Conservation (phyloP, 1,139 yeast genomes). For the Fermentozyma sake region DNA sequence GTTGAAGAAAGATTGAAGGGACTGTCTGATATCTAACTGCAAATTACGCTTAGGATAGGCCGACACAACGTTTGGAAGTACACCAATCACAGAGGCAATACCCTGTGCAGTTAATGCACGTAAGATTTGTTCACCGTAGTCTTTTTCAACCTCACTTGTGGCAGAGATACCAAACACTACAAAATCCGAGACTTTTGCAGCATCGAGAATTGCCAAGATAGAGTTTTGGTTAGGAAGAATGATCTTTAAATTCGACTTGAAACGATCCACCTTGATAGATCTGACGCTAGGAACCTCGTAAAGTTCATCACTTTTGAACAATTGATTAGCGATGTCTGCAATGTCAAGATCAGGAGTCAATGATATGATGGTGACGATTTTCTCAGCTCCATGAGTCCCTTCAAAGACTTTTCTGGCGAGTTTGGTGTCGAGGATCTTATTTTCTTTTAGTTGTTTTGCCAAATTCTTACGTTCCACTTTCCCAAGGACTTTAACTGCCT, state of each 20-base stretch:
- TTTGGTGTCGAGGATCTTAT: conserved; percentile 57
- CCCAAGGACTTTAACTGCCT: conserved; percentile 16
- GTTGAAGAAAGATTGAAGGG: conserved; percentile 74
- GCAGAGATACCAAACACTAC: conserved; percentile 87
- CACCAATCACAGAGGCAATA: conserved; percentile 77
- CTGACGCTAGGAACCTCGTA: conserved; percentile 45
- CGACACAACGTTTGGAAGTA: conserved; percentile 66
- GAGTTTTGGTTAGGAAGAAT: conserved; percentile 69
- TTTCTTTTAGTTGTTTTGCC: conserved; percentile 71
- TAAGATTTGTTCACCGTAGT: conserved; percentile 81
- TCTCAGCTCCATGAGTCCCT: conserved; percentile 76
- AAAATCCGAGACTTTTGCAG: conserved; percentile 85
- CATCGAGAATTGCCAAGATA: conserved; percentile 71
- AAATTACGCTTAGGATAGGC: conserved; percentile 71
- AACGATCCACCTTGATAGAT: conserved; percentile 52
- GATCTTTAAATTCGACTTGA: conserved; percentile 70
- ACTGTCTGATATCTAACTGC: conserved; percentile 73
- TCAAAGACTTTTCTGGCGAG: conserved; percentile 65
- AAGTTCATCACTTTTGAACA: conserved; percentile 36
- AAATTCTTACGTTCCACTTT: conserved; percentile 76
- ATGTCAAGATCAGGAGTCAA: conserved; percentile 70
- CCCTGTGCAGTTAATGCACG: conserved; percentile 92
- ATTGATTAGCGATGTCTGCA: conserved; percentile 48
- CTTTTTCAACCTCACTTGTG: conserved; percentile 69
- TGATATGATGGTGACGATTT: conserved; percentile 76